Evolutionary conservation across 2,329 filamentous ascomycete genomes (phyloP).

Genomic region (Tolypocladium endophyticum): DNA sequence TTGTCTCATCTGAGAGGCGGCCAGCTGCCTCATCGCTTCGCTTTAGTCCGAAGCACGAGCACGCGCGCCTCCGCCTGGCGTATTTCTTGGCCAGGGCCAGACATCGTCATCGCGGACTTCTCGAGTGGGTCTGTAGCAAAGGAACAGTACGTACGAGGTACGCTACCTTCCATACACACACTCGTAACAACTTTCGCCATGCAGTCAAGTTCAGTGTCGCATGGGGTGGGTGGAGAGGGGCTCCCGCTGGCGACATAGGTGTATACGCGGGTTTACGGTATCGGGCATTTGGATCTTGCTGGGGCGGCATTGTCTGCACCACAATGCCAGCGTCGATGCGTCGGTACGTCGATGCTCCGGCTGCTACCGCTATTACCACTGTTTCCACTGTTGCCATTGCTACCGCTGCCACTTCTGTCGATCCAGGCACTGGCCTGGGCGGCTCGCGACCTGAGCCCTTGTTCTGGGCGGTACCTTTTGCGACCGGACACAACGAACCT

Average conservation of each 20-base stretch:
- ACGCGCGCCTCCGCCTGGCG: background rate
- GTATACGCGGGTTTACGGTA: background rate
- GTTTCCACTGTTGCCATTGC: background rate
- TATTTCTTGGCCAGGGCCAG: background rate
- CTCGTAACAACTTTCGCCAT: background rate
- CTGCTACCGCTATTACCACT: background rate
- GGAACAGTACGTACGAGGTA: no score
- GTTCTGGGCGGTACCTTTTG: slow-evolving; percentile 4
- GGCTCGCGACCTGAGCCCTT: background rate
- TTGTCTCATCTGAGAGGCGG: background rate
- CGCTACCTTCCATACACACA: background rate
- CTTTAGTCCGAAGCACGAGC: background rate
- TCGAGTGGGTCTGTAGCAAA: background rate
- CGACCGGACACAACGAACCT: background rate
- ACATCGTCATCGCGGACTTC: background rate
- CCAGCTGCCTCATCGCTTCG: background rate
- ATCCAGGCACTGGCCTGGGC: background rate
- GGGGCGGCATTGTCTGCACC: background rate
- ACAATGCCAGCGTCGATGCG: background rate
- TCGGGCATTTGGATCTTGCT: slow-evolving; percentile 1
- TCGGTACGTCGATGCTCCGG: background rate
- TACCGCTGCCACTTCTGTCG: background rate
- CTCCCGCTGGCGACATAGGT: slow-evolving; percentile 1
- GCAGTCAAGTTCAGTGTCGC: background rate
- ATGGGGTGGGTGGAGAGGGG: background rate